Evolutionary conservation across 2,329 filamentous ascomycete species (phyloP).

Genomic region (Paraphoma sp.): DNA sequence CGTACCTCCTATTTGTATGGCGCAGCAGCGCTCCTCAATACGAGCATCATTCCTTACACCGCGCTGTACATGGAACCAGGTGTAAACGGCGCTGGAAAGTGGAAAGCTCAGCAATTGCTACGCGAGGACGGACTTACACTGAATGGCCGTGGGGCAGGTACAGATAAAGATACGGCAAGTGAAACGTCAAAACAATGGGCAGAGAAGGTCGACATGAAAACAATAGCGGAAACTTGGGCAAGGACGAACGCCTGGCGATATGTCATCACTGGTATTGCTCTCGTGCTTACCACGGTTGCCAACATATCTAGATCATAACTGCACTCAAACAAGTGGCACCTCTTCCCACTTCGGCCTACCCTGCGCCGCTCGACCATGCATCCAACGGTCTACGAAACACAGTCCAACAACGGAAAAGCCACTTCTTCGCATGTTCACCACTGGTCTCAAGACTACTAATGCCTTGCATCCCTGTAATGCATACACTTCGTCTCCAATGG

Average conservation of each 20-base stretch:
- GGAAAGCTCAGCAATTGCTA: constrained; percentile 46
- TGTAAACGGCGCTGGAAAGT: constrained; percentile 49
- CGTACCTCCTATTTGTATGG: constrained; percentile 27
- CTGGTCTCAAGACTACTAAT: neutral
- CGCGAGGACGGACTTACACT: constrained; percentile 27
- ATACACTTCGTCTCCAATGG: neutral
- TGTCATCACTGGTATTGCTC: constrained; percentile 10
- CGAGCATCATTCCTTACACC: constrained; percentile 45
- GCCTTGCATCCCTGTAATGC: neutral
- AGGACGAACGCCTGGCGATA: constrained; percentile 26
- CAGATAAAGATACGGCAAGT: constrained; percentile 21
- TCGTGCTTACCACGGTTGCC: too few relatives aligned
- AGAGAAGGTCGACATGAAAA: constrained; percentile 25
- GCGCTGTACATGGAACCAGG: constrained; percentile 49
- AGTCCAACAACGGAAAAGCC: neutral
- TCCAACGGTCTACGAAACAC: neutral
- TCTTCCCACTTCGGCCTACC: neutral
- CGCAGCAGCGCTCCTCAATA: constrained; percentile 30
- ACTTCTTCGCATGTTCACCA: neutral
- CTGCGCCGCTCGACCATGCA: neutral
- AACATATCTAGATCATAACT: constrained; percentile 15
- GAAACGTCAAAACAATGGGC: constrained; percentile 22
- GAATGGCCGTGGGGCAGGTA: constrained; percentile 14
- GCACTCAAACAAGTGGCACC: neutral
- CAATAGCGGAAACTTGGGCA: constrained; percentile 23